phyloP scores from a whole-genome alignment of 495 filamentous ascomycete species.

The Tetracladium marchalianum region DNA sequence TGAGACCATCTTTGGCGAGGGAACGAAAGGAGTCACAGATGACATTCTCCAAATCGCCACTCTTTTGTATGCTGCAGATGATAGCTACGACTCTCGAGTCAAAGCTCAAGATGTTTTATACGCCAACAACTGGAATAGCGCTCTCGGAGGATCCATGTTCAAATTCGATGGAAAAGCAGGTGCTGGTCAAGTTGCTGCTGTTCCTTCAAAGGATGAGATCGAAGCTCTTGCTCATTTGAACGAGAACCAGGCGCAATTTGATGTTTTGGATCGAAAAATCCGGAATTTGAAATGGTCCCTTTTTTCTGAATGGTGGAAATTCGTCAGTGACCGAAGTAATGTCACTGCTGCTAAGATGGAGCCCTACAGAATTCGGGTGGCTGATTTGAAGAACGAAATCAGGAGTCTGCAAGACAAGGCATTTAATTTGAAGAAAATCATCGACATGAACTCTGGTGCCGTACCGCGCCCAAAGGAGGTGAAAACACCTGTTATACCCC shows the following conservation, averaged over 20 bases:
- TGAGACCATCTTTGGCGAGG: slow-evolving; percentile 1
- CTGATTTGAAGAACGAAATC: slow-evolving; percentile 2
- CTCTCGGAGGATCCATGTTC: neutral
- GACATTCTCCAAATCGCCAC: neutral
- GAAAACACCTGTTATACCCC: neutral
- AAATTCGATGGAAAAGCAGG: slow-evolving; percentile 3
- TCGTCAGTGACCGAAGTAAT: neutral
- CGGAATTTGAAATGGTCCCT: slow-evolving; percentile 11
- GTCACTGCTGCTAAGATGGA: neutral
- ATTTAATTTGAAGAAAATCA: neutral
- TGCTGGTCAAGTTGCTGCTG: neutral
- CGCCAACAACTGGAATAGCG: neutral
- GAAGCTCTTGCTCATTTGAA: slow-evolving; percentile 8
- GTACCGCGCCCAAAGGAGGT: no score
- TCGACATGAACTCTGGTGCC: neutral
- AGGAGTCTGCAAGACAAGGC: slow-evolving; percentile 1
- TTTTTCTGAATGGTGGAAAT: slow-evolving; percentile 15
- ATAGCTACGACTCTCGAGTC: slow-evolving; percentile 1
- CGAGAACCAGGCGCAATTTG: slow-evolving; percentile 5
- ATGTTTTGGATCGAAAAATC: slow-evolving; percentile 8
- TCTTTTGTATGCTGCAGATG: slow-evolving; percentile 5
- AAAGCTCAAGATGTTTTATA: slow-evolving; percentile 5
- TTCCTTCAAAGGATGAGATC: neutral
- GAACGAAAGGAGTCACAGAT: neutral
- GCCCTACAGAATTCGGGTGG: neutral